Percentiles rank a stretch among this genome's conserved stretches.
These are phyloP conservation scores for Neospermospora avenae DNA, from an alignment of 2,329 filamentous ascomycete genomes.

Conservation along the genomic window DNA sequence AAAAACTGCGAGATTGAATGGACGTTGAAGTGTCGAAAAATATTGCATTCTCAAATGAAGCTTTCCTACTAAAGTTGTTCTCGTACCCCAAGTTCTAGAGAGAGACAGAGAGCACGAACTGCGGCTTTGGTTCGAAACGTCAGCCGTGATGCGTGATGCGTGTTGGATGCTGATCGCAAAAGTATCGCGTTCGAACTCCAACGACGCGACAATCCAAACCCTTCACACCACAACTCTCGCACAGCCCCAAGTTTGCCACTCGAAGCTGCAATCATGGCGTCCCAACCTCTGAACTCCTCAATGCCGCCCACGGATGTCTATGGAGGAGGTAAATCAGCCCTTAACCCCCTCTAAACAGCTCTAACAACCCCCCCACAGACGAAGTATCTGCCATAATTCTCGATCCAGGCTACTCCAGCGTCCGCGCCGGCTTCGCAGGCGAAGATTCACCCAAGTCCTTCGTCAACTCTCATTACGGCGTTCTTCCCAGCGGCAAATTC, in stretches of 20 bases:
- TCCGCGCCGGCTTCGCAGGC: constrained; percentile 92
- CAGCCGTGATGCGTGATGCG: neutral
- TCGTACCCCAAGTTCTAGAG: neutral
- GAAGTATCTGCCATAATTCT: constrained; percentile 97
- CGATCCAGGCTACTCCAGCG: constrained; percentile 87
- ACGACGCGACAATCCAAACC: constrained; percentile 9
- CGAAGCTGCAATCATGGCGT: constrained; percentile 43
- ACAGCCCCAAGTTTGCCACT: neutral
- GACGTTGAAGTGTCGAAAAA: no score
- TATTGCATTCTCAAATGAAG: no score
- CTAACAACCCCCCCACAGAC: constrained; percentile 53
- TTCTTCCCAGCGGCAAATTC: constrained; percentile 49
- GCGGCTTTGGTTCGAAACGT: neutral
- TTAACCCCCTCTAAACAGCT: constrained; percentile 8
- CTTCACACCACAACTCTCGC: neutral
- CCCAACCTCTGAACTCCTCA: constrained; percentile 53
- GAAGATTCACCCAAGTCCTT: constrained; percentile 96
- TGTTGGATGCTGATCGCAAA: constrained; percentile 3
- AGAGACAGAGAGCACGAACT: neutral
- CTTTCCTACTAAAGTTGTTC: no score
- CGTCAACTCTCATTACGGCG: constrained; percentile 84
- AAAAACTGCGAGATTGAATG: no score
- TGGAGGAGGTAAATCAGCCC: constrained; percentile 51
- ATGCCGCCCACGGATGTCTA: constrained; percentile 61
- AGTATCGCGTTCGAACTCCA: constrained; percentile 5